Evolutionary conservation across 1,139 yeast species (phyloP), one percentile per base, ranked within the genome.

Genomic region (Hemisphaericaspora lyxosophila): DNA sequence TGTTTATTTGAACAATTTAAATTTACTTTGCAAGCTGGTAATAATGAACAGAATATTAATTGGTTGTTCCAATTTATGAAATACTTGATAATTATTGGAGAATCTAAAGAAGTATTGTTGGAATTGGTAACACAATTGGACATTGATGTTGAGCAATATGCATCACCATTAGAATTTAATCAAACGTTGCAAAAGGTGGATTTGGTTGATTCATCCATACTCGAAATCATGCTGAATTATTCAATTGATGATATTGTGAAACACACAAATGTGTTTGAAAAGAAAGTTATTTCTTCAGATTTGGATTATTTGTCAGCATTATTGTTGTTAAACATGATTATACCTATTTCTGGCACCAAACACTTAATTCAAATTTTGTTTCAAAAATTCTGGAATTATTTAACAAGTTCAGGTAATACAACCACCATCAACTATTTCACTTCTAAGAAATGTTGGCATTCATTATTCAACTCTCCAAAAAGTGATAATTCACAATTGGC

Each of bases 1-100:
- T 79, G 85, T 0, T 53, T 88, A 4, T 59, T 80, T 35, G 97
- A 90, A 48, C 97, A 90, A 57, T 77, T 83, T 60, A 69, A 74
- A 40, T 85, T 73, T 54, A 73, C 78, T 11, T 40, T 55, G 11
- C 42, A 40, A n/a, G 65, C 66, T 5, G 50, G 49, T 3, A 55
- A 64, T 17, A 50, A 53, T 3, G 48, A 55, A 30, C 46, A 51
- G 5, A 51, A 52, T 4, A 48, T 64, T 3, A 51, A 57, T 26
- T 86, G 95, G 94, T 44, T 87, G 2, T 54, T 65, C 14, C 44
- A 67, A 2, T 69, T 79, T 29, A 46, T 71, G 17, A 65, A 70
- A 45, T 69, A 69, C 38, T 57, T 78, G 46, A 51, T 61, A 3
- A 55, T 80, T 3, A 50, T 75, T 12, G 90, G 92, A 7, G 92